Base-by-base conservation (phyloP, 1,284 basidiomycete species). In the Ustilago curta region DNA sequence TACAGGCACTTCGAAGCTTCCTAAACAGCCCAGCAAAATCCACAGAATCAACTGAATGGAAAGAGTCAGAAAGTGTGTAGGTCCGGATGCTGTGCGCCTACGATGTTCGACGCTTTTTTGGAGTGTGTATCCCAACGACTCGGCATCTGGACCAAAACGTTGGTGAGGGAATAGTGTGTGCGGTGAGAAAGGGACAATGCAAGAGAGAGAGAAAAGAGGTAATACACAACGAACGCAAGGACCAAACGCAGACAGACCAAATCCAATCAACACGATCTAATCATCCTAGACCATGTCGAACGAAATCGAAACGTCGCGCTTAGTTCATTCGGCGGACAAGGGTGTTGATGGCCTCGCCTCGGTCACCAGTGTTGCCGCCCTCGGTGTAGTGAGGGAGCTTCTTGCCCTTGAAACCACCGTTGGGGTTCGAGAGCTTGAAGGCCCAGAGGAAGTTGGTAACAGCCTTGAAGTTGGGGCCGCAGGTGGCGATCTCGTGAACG, bases 361-460 rank as follows among this genome's bases (percentile, higher is more conserved):
- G 92, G 89, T 97, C 91, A 87, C 95, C 95, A 86, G 82, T 83
- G 73, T 98, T 95, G 88, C 95, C 95, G 73, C 85, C 85, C 80
- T 86, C 85, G 69, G 86, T 81, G 76, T 82, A 85, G 72, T 83
- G 80, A 88, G 91, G 94, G 91, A 98, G 96, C 89, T 99, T 99
- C 86, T 94, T 90, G 85, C 90, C 90, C 87, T 93, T 92, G 95
- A 94, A 99, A 83, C 97, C 97, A 81, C 97, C 96, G 83, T 90
- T 98, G 67, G 97, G 95, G 91, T 97, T 98, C 80, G 94, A 97
- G 74, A 99, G 92, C 88, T 99, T 98, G 91, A 99, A 98, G 31
- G 97, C 95, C 95, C 96, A 98, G 65, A 99, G 91, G 90, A 95
- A 94, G 69, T 83, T 74, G 86, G 87, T 81, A 59, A 90, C 92